A percentile compares a stretch with the other conserved stretches of the same genome.
These are phyloP conservation scores for Solanum hybrid DNA, from an alignment of 305 asterid species.

Conservation along the genomic window DNA sequence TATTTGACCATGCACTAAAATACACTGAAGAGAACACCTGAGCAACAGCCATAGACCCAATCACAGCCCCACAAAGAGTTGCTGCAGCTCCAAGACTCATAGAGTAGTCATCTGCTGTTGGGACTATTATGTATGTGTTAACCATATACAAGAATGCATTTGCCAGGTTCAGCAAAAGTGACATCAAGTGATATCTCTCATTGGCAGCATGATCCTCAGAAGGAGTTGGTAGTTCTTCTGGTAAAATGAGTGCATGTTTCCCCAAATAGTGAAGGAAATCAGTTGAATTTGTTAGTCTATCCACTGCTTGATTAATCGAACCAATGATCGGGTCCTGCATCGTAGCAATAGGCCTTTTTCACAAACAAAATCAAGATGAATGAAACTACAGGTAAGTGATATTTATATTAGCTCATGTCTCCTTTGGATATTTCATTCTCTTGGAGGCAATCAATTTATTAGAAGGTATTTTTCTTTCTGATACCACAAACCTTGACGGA, in stretches of 20 bases:
- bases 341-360: background rate
- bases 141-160: conserved; percentile 72
- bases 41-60: conserved; percentile 81
- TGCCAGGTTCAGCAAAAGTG: conserved; percentile 58
- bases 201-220: conserved; percentile 30
- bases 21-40: conserved; percentile 78
- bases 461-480: background rate
- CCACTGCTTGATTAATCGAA: conserved; percentile 47
- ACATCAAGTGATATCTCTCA: conserved; percentile 48
- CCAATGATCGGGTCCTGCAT: conserved; percentile 55
- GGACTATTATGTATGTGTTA: conserved; percentile 66
- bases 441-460: background rate
- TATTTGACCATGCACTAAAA: conserved; percentile 82
- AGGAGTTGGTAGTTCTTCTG: conserved; percentile 43
- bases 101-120: conserved; percentile 76
- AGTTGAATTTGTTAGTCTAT: conserved; percentile 50
- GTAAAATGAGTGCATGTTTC: conserved; percentile 53
- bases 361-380: background rate
- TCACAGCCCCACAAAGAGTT: conserved; percentile 64
- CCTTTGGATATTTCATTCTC: background rate
- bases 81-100: conserved; percentile 76
- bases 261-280: conserved; percentile 61
- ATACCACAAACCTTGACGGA: background rate
- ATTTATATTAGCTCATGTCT: background rate
- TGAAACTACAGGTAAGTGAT: background rate